phyloP scores from a whole-genome alignment of 192 early-diverging fungal species.

The Lobosporangium transversale region DNA sequence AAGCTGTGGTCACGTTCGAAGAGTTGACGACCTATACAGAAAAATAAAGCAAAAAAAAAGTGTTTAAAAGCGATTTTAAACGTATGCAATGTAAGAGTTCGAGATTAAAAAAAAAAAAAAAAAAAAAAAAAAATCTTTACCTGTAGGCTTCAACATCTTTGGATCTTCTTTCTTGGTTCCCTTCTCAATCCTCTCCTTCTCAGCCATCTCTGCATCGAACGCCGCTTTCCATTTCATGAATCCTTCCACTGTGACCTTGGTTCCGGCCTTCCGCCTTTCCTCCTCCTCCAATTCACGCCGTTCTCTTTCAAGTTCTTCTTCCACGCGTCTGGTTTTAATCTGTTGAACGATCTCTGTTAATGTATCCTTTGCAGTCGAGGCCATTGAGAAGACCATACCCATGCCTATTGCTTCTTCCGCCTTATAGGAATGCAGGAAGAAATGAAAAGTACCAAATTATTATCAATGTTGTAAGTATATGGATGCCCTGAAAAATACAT shows the following conservation, averaged over 20 bases:
- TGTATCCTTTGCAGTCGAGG: constrained; percentile 76
- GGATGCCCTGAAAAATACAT: too few relatives aligned
- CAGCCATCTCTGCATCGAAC: constrained; percentile 81
- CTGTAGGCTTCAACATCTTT: constrained; percentile 59
- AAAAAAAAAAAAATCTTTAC: constrained; percentile 13
- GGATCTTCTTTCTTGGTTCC: constrained; percentile 55
- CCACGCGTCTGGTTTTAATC: constrained; percentile 61
- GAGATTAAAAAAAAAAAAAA: too few relatives aligned
- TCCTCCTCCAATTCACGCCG: constrained; percentile 79
- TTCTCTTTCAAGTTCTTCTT: constrained; percentile 59
- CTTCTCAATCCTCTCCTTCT: constrained; percentile 58
- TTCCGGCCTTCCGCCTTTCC: constrained; percentile 80
- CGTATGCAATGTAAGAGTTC: too few relatives aligned
- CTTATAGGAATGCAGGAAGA: constrained; percentile 31
- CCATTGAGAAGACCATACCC: constrained; percentile 92
- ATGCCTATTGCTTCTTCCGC: constrained; percentile 85
- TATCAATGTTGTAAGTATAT: neutral
- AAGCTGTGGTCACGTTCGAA: constrained; percentile 92
- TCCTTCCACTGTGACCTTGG: constrained; percentile 78
- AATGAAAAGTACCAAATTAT: neutral
- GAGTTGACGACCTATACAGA: constrained; percentile 77
- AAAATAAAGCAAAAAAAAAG: neutral
- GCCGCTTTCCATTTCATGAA: constrained; percentile 82
- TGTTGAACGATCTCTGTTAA: constrained; percentile 69
- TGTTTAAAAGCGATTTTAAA: neutral